Conservation (phyloP, 768 basidiomycete species). For the Auricularia cornea region DNA sequence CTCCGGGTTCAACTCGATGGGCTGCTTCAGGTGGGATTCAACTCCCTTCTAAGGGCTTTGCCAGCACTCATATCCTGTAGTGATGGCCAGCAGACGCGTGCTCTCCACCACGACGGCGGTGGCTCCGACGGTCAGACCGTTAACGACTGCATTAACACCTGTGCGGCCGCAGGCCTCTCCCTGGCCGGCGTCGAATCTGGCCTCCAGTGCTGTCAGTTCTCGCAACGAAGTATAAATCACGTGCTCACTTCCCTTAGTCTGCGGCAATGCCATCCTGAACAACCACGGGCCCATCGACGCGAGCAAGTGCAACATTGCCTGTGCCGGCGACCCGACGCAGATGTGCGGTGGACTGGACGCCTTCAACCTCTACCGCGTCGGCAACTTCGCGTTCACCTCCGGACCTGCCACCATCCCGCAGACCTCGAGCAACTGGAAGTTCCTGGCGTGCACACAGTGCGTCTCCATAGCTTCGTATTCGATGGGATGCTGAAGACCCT, state of each 20-base stretch:
- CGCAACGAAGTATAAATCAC: background rate
- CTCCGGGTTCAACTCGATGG: background rate
- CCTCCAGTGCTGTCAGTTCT: constrained; percentile 51
- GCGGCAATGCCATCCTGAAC: constrained; percentile 46
- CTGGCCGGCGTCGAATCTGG: constrained; percentile 70
- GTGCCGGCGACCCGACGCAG: constrained; percentile 50
- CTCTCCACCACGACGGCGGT: background rate
- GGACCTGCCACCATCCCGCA: constrained; percentile 45
- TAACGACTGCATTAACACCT: constrained; percentile 40
- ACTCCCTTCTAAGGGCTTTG: no score
- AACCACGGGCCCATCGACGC: constrained; percentile 35
- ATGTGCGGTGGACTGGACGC: constrained; percentile 52
- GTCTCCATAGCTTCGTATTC: background rate
- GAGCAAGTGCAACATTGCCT: constrained; percentile 53
- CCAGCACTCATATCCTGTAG: background rate
- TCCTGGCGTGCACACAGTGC: constrained; percentile 52
- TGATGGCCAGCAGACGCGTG: background rate
- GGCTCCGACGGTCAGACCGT: constrained; percentile 34
- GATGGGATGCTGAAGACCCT: background rate
- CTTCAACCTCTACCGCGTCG: constrained; percentile 59
- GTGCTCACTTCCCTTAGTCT: constrained; percentile 36
- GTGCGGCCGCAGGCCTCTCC: constrained; percentile 38
- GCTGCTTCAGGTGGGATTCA: background rate
- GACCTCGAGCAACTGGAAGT: constrained; percentile 56
- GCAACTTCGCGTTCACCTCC: constrained; percentile 41